Evolutionary conservation across 495 filamentous ascomycete genomes (phyloP).

Genomic region (Pyrenula massariospora): DNA sequence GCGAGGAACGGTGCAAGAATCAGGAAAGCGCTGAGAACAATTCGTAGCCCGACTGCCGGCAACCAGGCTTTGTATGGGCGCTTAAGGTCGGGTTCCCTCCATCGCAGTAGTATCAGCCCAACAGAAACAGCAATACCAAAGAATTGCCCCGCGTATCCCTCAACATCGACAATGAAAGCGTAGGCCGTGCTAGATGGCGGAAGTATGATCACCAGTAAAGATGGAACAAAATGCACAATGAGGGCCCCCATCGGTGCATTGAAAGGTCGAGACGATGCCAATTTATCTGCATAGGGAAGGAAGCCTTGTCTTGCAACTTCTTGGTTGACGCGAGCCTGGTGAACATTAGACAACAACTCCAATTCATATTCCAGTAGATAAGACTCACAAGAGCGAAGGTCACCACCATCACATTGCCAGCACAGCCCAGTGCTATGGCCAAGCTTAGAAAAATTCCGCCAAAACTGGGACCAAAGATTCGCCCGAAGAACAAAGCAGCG

Average conservation of each 20-base stretch:
- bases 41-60: slow-evolving; percentile 27
- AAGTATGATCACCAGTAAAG: slow-evolving; percentile 49
- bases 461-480: slow-evolving; percentile 46
- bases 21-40: slow-evolving; percentile 20
- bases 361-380: background rate
- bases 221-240: slow-evolving; percentile 57
- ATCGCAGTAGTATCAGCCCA: slow-evolving; percentile 51
- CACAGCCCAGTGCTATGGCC: slow-evolving; percentile 54
- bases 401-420: slow-evolving; percentile 69
- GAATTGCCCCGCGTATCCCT: slow-evolving; percentile 56
- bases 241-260: slow-evolving; percentile 55
- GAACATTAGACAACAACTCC: background rate
- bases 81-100: slow-evolving; percentile 44
- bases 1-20: slow-evolving; percentile 26
- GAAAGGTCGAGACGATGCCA: slow-evolving; percentile 58
- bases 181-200: slow-evolving; percentile 57
- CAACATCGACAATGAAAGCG: slow-evolving; percentile 62
- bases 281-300: slow-evolving; percentile 48
- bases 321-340: slow-evolving; percentile 55
- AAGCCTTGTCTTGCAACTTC: slow-evolving; percentile 60
- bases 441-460: slow-evolving; percentile 48
- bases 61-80: slow-evolving; percentile 62
- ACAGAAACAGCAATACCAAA: slow-evolving; percentile 45
- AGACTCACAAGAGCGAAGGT: slow-evolving; percentile 35
- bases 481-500: slow-evolving; percentile 55